A percentile compares a stretch with the other conserved stretches of the same genome.
phyloP scores from a whole-genome alignment of 805 yeast species.

The Kodamaea hsintzibuensis region DNA sequence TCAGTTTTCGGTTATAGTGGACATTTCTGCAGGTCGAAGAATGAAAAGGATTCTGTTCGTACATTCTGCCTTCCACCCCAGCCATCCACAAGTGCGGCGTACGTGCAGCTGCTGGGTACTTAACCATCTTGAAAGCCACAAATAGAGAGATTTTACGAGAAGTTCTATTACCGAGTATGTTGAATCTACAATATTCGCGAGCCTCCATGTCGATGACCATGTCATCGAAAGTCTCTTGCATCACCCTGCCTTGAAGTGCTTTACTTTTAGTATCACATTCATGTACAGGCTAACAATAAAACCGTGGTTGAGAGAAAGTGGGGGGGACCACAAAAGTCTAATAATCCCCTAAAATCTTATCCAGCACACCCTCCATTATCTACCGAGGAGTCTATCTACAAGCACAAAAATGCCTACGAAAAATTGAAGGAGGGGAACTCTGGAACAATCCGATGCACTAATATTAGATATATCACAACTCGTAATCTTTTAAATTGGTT shows the following conservation, averaged over 20 bases:
- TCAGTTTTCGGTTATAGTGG: slow-evolving; percentile 1
- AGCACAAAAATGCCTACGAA: neutral
- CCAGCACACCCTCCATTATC: neutral
- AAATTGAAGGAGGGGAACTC: neutral
- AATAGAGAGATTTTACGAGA: neutral
- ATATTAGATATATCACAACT: slow-evolving; percentile 1
- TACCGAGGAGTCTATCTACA: neutral
- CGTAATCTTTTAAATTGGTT: slow-evolving; percentile 9
- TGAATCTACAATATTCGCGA: neutral
- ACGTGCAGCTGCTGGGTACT: neutral
- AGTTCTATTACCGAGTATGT: neutral
- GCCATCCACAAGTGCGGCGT: neutral
- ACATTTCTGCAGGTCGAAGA: neutral
- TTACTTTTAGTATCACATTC: neutral
- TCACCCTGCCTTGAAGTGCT: neutral
- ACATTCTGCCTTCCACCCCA: neutral
- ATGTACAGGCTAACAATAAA: neutral
- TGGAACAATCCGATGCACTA: neutral
- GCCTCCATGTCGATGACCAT: neutral
- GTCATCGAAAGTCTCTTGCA: neutral
- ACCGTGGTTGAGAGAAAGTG: neutral
- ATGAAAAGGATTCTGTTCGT: neutral
- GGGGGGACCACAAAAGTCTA: neutral
- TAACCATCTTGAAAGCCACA: neutral
- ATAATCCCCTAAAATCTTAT: neutral